phyloP scores from a whole-genome alignment of 306 rosid genomes.

The Boehmeria nivea region DNA sequence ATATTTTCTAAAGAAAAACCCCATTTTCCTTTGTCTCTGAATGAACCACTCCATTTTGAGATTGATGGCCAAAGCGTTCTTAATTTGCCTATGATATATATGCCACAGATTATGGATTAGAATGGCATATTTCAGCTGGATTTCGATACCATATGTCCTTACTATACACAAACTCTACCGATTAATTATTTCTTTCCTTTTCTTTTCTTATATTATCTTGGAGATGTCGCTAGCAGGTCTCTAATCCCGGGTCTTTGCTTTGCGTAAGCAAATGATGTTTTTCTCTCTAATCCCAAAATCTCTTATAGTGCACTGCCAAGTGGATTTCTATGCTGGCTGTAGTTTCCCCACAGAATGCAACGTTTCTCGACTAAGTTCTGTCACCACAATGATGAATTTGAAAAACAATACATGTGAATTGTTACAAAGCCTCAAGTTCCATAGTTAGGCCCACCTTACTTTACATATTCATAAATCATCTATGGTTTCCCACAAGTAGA shows the following conservation, averaged over 20 bases:
- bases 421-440: neutral
- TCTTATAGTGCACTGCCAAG: neutral
- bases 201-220: neutral
- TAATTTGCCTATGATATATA: neutral
- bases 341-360: slow-evolving; percentile 1
- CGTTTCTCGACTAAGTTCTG: slow-evolving; percentile 5
- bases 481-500: neutral
- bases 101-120: slow-evolving; percentile 7
- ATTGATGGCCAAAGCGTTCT: neutral
- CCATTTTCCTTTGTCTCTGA: neutral
- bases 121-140: neutral
- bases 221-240: slow-evolving; percentile 14
- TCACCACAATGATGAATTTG: neutral
- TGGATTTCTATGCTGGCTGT: neutral
- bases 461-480: too few relatives aligned
- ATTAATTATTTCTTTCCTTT: neutral
- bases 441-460: slow-evolving; percentile 1
- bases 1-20: slow-evolving; percentile 5
- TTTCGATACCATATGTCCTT: neutral
- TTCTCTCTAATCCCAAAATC: neutral
- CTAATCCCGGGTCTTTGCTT: neutral
- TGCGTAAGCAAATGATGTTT: neutral
- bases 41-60: slow-evolving; percentile 2
- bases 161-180: neutral
- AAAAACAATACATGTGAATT: slow-evolving; percentile 36